These are phyloP conservation scores for Colletotrichum spaethianum DNA, from an alignment of 2,329 filamentous ascomycete genomes.

Conservation along the genomic window DNA sequence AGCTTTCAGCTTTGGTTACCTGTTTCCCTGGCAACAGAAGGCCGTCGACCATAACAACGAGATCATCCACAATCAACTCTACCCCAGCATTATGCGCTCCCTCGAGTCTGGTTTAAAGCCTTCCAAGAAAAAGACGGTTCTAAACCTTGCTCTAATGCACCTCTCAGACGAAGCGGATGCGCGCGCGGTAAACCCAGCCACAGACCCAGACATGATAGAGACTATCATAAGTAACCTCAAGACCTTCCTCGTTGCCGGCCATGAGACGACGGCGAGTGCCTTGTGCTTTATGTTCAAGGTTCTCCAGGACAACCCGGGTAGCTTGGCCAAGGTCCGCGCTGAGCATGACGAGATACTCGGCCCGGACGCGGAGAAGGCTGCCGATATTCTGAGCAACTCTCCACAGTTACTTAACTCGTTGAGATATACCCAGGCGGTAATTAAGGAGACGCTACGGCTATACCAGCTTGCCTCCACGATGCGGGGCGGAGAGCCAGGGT, in stretches of 20 bases:
- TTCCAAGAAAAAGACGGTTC: constrained; percentile 28
- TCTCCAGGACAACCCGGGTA: constrained; percentile 49
- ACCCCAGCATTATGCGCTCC: constrained; percentile 9
- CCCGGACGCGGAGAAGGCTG: constrained; percentile 44
- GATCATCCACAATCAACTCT: constrained; percentile 5
- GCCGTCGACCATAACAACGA: constrained; percentile 26
- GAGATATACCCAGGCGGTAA: constrained; percentile 53
- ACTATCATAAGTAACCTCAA: constrained; percentile 52
- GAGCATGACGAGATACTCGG: constrained; percentile 56
- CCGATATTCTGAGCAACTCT: constrained; percentile 37
- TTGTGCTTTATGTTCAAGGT: constrained; percentile 52
- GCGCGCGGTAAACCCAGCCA: neutral
- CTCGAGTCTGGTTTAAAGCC: constrained; percentile 17
- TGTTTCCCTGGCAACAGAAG: constrained; percentile 46
- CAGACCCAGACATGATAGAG: constrained; percentile 36
- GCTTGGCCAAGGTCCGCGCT: constrained; percentile 49
- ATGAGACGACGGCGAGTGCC: constrained; percentile 54
- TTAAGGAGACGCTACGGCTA: constrained; percentile 55
- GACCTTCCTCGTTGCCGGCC: constrained; percentile 54
- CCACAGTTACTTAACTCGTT: constrained; percentile 50
- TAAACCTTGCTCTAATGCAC: constrained; percentile 22
- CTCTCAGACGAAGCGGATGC: constrained; percentile 16
- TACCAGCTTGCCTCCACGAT: constrained; percentile 49
- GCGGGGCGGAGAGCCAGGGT: constrained; percentile 46
- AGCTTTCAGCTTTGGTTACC: constrained; percentile 48